phyloP scores from a whole-genome alignment of 148 eudicot genomes.

The Vaccinium vitisidaea region DNA sequence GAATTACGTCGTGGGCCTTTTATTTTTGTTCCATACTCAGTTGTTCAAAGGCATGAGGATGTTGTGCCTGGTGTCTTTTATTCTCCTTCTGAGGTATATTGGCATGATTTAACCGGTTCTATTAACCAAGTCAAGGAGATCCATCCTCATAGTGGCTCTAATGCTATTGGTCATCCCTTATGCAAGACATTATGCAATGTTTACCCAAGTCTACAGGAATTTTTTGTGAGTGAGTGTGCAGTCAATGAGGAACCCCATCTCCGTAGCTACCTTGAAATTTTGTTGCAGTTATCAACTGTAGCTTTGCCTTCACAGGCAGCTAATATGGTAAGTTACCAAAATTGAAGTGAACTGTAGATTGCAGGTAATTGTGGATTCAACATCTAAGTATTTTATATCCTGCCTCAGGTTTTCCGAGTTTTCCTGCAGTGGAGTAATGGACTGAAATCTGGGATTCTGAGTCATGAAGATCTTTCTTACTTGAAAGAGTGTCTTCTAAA shows the following conservation, averaged over 20 bases:
- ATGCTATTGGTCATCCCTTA: conserved; percentile 17
- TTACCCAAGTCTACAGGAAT: conserved; percentile 73
- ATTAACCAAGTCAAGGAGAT: conserved; percentile 35
- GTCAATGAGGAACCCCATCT: conserved; percentile 64
- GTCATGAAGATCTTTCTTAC: conserved; percentile 53
- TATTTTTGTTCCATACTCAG: conserved; percentile 66
- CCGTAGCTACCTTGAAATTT: conserved; percentile 61
- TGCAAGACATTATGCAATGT: conserved; percentile 53
- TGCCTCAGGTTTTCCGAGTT: conserved; percentile 71
- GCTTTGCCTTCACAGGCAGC: conserved; percentile 71
- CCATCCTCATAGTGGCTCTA: conserved; percentile 21
- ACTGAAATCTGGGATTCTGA: conserved; percentile 58
- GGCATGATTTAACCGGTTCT: conserved; percentile 78
- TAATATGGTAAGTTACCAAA: conserved; percentile 42
- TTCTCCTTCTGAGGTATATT: conserved; percentile 71
- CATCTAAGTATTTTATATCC: conserved; percentile 10
- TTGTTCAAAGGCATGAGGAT: conserved; percentile 46
- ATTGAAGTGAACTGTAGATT: neutral
- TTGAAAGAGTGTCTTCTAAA: conserved; percentile 57
- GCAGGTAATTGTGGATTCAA: conserved; percentile 10
- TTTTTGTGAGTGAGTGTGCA: conserved; percentile 83
- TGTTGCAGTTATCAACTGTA: conserved; percentile 62
- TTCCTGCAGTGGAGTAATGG: conserved; percentile 72
- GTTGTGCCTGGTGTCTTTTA: conserved; percentile 59
- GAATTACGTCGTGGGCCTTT: conserved; percentile 60